phyloP scores from a whole-genome alignment of 2,329 filamentous ascomycete species.

The Ascochyta clinopodiicola region DNA sequence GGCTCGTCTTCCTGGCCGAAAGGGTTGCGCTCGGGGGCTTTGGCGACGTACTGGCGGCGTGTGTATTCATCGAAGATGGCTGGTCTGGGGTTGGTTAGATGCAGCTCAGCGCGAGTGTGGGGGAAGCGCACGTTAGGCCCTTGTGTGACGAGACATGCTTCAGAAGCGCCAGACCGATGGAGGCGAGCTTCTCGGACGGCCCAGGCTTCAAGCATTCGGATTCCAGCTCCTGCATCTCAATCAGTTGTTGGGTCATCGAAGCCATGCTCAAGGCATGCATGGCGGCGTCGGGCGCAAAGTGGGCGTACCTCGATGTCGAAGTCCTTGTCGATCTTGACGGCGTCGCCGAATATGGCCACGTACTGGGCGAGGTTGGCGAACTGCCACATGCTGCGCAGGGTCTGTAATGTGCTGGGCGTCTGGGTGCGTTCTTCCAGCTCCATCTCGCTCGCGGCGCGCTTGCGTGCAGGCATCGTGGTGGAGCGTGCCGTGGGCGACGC shows the following conservation, averaged over 20 bases:
- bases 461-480: slow-evolving; percentile 46
- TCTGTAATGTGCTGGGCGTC: slow-evolving; percentile 60
- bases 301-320: slow-evolving; percentile 82
- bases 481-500: slow-evolving; percentile 43
- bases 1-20: slow-evolving; percentile 80
- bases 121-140: slow-evolving; percentile 76
- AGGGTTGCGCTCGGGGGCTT: slow-evolving; percentile 79
- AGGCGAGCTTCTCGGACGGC: slow-evolving; percentile 73
- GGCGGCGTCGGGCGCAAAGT: slow-evolving; percentile 27
- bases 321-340: slow-evolving; percentile 86
- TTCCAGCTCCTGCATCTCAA: slow-evolving; percentile 75
- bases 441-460: slow-evolving; percentile 58
- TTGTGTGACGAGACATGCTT: slow-evolving; percentile 95
- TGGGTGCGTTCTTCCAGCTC: slow-evolving; percentile 57
- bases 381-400: slow-evolving; percentile 90
- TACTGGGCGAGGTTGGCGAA: slow-evolving; percentile 95
- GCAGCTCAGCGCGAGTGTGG: background rate
- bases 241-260: slow-evolving; percentile 36
- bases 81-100: slow-evolving; percentile 59
- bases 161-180: slow-evolving; percentile 84
- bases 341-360: slow-evolving; percentile 87
- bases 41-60: slow-evolving; percentile 84
- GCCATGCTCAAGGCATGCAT: slow-evolving; percentile 19
- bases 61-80: slow-evolving; percentile 95
- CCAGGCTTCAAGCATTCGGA: slow-evolving; percentile 81